phyloP scores from a whole-genome alignment of 2,329 filamentous ascomycete genomes.

The Tolypocladium paradoxum region DNA sequence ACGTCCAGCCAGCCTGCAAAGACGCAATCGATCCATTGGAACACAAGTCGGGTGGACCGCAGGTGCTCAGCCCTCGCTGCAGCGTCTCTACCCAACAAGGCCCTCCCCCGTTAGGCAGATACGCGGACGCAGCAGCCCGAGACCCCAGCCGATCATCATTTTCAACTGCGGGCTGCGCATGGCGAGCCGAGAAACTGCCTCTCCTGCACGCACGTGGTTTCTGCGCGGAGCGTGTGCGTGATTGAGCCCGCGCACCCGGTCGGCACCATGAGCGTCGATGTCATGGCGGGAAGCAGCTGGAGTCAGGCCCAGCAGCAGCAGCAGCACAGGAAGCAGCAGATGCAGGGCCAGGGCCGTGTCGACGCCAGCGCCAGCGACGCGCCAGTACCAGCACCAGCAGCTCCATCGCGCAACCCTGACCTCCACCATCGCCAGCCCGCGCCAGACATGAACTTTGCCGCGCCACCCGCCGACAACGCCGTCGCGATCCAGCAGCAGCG shows the following conservation, averaged over 20 bases:
- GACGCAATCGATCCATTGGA: too few relatives aligned
- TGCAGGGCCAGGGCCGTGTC: not conserved
- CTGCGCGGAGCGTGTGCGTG: not conserved
- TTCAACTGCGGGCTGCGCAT: not conserved
- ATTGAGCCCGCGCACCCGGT: not conserved
- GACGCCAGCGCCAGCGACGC: not conserved
- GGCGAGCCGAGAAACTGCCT: not conserved
- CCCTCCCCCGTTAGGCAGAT: not conserved
- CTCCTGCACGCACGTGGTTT: not conserved
- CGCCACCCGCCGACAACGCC: constrained; percentile 12
- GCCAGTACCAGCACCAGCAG: not conserved
- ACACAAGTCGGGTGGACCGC: not conserved
- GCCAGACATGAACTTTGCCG: constrained; percentile 21
- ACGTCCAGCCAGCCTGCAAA: too few relatives aligned
- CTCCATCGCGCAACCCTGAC: not conserved
- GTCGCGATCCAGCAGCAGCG: not conserved
- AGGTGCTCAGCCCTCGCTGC: not conserved
- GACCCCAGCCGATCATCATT: not conserved
- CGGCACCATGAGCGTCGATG: not conserved
- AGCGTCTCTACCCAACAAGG: not conserved
- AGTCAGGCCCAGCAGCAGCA: not conserved
- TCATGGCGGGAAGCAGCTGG: not conserved
- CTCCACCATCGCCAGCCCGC: constrained; percentile 2
- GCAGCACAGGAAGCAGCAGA: too few relatives aligned
- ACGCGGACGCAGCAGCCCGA: not conserved